Percentiles rank a stretch among this genome's conserved stretches.
Evolutionary conservation across 495 filamentous ascomycete genomes (phyloP).

Genomic region (Rhizodiscina lignyota): DNA sequence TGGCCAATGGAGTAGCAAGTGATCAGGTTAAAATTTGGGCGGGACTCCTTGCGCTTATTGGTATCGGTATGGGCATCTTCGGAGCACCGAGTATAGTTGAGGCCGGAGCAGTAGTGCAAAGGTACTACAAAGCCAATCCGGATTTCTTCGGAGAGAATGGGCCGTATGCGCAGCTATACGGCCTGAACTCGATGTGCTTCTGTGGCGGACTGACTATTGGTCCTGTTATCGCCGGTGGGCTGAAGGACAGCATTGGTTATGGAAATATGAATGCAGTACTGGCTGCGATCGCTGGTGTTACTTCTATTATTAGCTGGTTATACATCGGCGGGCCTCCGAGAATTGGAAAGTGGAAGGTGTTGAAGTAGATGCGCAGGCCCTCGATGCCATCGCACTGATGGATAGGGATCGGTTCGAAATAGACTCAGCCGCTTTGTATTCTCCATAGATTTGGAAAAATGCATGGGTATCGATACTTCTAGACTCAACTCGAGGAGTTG

Average conservation of each 20-base stretch:
- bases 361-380: too few species aligned
- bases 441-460: too few species aligned
- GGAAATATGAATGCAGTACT: conserved; percentile 41
- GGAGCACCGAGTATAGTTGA: conserved; percentile 25
- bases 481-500: too few species aligned
- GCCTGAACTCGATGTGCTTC: conserved; percentile 36
- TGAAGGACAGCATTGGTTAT: conserved; percentile 35
- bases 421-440: too few species aligned
- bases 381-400: too few species aligned
- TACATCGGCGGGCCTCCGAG: conserved; percentile 31
- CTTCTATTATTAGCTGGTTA: conserved; percentile 26
- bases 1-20: neutral
- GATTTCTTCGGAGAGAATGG: conserved; percentile 28
- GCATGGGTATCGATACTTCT: too few species aligned
- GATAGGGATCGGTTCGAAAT: too few species aligned
- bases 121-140: conserved; percentile 24
- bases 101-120: conserved; percentile 18
- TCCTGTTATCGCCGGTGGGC: conserved; percentile 27
- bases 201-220: conserved; percentile 33
- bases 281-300: conserved; percentile 26
- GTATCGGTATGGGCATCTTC: conserved; percentile 30
- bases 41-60: conserved; percentile 30
- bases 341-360: too few species aligned
- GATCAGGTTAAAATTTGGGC: conserved; percentile 26
- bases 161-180: conserved; percentile 41